Conservation (phyloP, 2,329 filamentous ascomycete genomes). For the Lasiodiplodia gonubiensis region DNA sequence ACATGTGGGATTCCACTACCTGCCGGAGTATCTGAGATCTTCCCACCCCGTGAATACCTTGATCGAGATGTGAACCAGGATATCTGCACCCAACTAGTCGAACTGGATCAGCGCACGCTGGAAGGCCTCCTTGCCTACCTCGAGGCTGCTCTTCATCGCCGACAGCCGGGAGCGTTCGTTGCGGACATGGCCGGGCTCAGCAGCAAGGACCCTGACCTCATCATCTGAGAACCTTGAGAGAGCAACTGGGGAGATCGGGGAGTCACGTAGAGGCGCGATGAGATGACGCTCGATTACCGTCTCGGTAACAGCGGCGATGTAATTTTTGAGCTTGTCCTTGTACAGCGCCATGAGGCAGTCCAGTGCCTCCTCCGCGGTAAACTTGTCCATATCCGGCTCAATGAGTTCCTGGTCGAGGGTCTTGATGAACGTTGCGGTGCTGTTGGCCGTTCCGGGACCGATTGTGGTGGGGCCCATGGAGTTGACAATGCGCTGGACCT, state of each 20-base stretch:
- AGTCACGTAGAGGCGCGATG: slow-evolving; percentile 37
- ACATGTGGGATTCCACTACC: neutral
- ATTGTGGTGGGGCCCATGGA: neutral
- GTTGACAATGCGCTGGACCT: slow-evolving; percentile 28
- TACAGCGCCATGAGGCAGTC: slow-evolving; percentile 46
- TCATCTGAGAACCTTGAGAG: slow-evolving; percentile 43
- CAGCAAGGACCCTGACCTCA: slow-evolving; percentile 42
- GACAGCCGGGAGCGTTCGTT: slow-evolving; percentile 39
- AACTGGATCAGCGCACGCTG: slow-evolving; percentile 33
- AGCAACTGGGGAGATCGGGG: slow-evolving; percentile 40
- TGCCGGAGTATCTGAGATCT: neutral
- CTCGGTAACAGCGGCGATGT: slow-evolving; percentile 43
- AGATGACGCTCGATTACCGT: slow-evolving; percentile 49
- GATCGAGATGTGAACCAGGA: neutral
- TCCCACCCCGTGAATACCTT: neutral
- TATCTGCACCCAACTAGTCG: too few species aligned
- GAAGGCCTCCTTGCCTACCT: slow-evolving; percentile 45
- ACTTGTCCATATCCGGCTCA: slow-evolving; percentile 43
- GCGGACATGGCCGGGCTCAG: slow-evolving; percentile 41
- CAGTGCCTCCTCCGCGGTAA: slow-evolving; percentile 44
- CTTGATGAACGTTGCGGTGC: neutral
- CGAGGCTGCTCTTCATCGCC: slow-evolving; percentile 40
- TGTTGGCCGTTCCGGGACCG: neutral
- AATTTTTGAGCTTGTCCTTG: slow-evolving; percentile 46
- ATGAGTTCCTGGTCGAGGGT: slow-evolving; percentile 22